These are phyloP conservation scores for Trametes gibbosa DNA, from an alignment of 768 basidiomycete species.

Conservation along the genomic window DNA sequence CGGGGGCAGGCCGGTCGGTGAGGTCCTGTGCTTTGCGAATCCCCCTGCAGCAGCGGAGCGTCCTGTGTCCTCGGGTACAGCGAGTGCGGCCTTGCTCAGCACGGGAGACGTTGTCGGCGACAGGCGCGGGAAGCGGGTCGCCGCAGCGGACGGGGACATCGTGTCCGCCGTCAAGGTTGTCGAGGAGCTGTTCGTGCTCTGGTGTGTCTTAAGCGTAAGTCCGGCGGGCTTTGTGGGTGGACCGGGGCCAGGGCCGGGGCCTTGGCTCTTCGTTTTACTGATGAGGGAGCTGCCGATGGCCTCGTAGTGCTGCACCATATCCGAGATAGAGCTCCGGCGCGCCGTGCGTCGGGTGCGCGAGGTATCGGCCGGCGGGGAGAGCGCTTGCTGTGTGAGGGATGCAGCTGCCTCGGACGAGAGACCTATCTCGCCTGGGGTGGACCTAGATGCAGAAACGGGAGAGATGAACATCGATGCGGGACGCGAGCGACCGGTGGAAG, in stretches of 20 bases:
- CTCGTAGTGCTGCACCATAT: constrained; percentile 85
- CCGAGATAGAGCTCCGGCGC: constrained; percentile 77
- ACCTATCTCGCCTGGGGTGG: constrained; percentile 42
- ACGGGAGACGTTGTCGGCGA: constrained; percentile 28
- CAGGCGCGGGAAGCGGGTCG: constrained; percentile 27
- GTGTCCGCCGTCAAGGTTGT: neutral
- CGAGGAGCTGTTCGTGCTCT: constrained; percentile 3
- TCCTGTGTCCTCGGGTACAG: constrained; percentile 20
- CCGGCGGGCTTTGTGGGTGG: constrained; percentile 31
- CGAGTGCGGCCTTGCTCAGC: constrained; percentile 18
- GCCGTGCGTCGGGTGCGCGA: constrained; percentile 37
- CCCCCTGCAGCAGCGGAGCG: constrained; percentile 13
- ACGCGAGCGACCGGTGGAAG: constrained; percentile 48
- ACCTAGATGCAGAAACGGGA: constrained; percentile 41
- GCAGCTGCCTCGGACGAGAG: constrained; percentile 34
- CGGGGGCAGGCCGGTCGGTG: constrained; percentile 21
- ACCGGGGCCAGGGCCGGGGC: constrained; percentile 9
- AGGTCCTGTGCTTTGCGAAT: constrained; percentile 8
- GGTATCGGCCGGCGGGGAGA: constrained; percentile 47
- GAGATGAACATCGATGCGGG: constrained; percentile 84
- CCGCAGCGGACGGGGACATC: constrained; percentile 26
- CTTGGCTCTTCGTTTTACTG: neutral
- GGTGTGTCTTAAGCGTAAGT: constrained; percentile 25
- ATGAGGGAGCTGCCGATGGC: constrained; percentile 43
- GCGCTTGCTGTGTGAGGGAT: constrained; percentile 14